phyloP scores from a whole-genome alignment of 2,329 filamentous ascomycete genomes.

The Trichoderma sp. region DNA sequence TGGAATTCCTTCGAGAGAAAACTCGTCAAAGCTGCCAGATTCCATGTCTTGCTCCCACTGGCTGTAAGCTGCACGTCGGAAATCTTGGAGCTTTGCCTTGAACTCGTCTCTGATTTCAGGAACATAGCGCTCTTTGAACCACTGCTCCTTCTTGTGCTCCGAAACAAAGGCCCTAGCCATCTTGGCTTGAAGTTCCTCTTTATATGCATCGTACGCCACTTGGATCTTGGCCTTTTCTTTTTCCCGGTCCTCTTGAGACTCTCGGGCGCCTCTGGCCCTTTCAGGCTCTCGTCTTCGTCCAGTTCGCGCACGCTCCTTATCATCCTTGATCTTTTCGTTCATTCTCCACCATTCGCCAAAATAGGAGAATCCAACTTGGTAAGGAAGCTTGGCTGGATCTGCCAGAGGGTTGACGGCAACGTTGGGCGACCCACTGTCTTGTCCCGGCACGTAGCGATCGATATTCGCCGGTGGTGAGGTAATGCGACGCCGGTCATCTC shows the following conservation, averaged over 20 bases:
- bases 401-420: constrained; percentile 62
- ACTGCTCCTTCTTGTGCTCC: constrained; percentile 92
- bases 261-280: constrained; percentile 60
- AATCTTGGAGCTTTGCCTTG: constrained; percentile 72
- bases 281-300: constrained; percentile 67
- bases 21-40: constrained; percentile 85
- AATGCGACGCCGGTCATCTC: constrained; percentile 63
- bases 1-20: constrained; percentile 88
- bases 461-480: constrained; percentile 67
- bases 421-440: constrained; percentile 52
- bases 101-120: constrained; percentile 76
- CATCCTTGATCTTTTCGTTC: constrained; percentile 79
- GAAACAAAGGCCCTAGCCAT: constrained; percentile 90
- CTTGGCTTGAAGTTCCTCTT: constrained; percentile 66
- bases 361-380: constrained; percentile 81
- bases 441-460: constrained; percentile 80
- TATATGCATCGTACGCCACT: constrained; percentile 63
- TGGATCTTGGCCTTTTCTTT: constrained; percentile 79
- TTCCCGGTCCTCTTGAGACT: constrained; percentile 70
- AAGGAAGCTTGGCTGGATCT: constrained; percentile 70
- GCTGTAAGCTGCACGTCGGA: constrained; percentile 72
- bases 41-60: constrained; percentile 91
- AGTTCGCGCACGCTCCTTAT: constrained; percentile 68
- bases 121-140: constrained; percentile 95
- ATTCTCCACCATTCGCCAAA: constrained; percentile 85